Evolutionary conservation across 2,329 filamentous ascomycete species (phyloP), one percentile per base, ranked within the genome.

Genomic region (Davidsoniella neocaledoniae): DNA sequence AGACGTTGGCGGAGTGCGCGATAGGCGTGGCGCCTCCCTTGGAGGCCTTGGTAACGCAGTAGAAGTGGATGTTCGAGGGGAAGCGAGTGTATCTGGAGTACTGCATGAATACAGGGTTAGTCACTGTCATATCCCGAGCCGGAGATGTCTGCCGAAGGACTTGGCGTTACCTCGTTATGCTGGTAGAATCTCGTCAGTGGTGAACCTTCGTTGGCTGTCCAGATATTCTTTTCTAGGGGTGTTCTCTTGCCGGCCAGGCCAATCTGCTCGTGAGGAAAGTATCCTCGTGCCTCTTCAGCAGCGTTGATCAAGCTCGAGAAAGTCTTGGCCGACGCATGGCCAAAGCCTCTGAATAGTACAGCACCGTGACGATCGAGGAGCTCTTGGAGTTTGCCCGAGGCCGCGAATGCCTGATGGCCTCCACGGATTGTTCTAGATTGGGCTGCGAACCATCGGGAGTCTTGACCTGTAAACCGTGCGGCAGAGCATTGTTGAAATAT

Each of bases 191-290:
- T 36, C 3, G 54, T 57, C 10, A 42, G 33, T 5, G 54, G 55
- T 3, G 55, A 56, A 2, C 55, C 55, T 44, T 56, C 54, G 16
- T 56, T 55, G 3, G 55, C 55, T 4, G 54, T 56, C 55, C 55
- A 56, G 5, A 56, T 52, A 16, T 56, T 55, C 14, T 55, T 42
- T 8, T 50, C 55, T 12, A 55, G 23, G 1, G 46, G 40, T 4
- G 51, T 56, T 41, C 54, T 47, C 12, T 56, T 56, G 2, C 55
- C 55, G 19, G 55, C 55, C 44, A 56, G 46, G 8, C 47, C 47
- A 49, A 49, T 43, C 47, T 49, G 47, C 40, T 61, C 66, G 68
- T 68, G 50, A 5, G 53, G 54, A 14, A 12, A 26, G n/a, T 53
- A 53, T 12, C 53, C 53, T 5, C 53, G 50, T 9, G 43, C 53